Percentiles rank a stretch among this genome's conserved stretches.
Conservation (phyloP, 116 monocot genomes). For the Papilionanthe hybrid region DNA sequence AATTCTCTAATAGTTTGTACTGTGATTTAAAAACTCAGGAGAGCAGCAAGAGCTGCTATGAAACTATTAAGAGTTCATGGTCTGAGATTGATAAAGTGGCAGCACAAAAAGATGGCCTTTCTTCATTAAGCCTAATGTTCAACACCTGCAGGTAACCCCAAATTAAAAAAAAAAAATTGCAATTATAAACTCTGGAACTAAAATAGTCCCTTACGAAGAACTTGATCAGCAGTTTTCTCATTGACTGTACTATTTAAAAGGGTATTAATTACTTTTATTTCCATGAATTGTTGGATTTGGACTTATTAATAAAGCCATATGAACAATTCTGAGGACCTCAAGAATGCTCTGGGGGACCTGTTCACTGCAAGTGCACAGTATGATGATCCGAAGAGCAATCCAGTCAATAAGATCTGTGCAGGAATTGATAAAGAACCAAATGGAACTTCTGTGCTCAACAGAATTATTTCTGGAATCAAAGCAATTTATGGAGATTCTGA, state of each 20-base stretch:
- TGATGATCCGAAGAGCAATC: not conserved
- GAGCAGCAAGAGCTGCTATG: constrained; percentile 20
- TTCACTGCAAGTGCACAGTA: constrained; percentile 14
- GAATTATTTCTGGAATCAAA: not conserved
- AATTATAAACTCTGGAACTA: too few species aligned
- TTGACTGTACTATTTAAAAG: too few species aligned
- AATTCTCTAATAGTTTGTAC: not conserved
- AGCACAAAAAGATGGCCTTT: constrained; percentile 3
- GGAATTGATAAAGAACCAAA: constrained; percentile 13
- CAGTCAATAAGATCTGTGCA: constrained; percentile 11
- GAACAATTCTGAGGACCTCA: constrained; percentile 7
- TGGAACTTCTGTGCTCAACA: constrained; percentile 9
- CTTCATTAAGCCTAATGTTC: constrained; percentile 18
- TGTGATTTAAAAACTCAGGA: constrained; percentile 9
- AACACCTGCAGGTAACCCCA: constrained; percentile 23
- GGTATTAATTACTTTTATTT: too few species aligned
- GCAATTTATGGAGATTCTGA: not conserved
- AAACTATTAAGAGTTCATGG: constrained; percentile 24
- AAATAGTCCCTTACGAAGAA: too few species aligned
- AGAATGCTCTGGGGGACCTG: not conserved
- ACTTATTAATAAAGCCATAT: not conserved
- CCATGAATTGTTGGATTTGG: too few species aligned
- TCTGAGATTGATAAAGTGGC: constrained; percentile 12
- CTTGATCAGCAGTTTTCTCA: too few species aligned
- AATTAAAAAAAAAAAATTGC: too few species aligned